Base-by-base conservation (phyloP, 78 protist genomes). In the Fonticula alba region DNA sequence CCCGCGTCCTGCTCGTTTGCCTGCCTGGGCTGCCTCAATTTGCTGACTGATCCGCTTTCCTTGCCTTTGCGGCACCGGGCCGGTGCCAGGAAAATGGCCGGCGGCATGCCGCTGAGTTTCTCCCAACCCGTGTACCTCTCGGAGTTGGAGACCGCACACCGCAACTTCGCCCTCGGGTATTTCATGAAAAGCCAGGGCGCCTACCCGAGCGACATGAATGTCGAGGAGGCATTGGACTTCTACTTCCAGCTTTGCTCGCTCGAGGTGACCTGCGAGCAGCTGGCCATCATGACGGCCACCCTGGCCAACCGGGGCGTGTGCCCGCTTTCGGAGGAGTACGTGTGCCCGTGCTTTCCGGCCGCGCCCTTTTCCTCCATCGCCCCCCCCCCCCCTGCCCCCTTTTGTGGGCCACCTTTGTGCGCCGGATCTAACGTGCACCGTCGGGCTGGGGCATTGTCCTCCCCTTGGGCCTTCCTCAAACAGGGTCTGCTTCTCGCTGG, bases 201-300 rank as follows among this genome's bases (percentile, higher is more conserved):
- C 36, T 68, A 68, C n/a, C 80, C 78, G 24, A 57, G 1, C 29
- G 56, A 6, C 1, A 54, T 3, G 24, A 19, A 51, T 60, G 54
- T 78, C 22, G 0, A 26, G 26, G 63, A 51, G 17, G 36, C n/a
- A 9, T 62, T 81, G 32, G 77, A 76, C 26, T 54, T 72, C 31
- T 81, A 81, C 54, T 72, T 81, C 50, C 51, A 33, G 35, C 2
- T 14, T 19, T 81, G 85, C 53, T 69, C 82, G 26, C n/a, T 64
- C 38, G 55, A 67, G 43, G 35, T 38, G 32, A 36, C 33, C 26
- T 0, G 27, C 6, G 26, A 20, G 46, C 7, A 19, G 62, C 0
- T 81, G 66, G 64, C 82, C 15, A 55, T 15, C 41, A 37, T 73
- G 27, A 80, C 86, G 2, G 82, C 83, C 7, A 82, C 86, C 24